Evolutionary conservation across 192 early-diverging fungal genomes (phyloP).

Genomic region (Dissophora ornata): DNA sequence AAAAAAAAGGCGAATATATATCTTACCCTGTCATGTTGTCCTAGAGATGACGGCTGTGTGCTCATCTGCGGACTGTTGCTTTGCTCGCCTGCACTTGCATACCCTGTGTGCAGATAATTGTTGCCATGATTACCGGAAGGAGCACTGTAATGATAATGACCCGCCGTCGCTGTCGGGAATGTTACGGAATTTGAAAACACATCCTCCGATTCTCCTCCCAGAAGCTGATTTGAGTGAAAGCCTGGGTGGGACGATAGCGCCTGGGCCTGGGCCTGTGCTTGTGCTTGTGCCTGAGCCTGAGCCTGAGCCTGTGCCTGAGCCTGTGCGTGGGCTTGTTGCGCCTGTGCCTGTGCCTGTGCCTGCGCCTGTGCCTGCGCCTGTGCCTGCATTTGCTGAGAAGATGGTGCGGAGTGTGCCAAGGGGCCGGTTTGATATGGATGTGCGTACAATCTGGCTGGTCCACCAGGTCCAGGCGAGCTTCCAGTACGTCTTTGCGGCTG

Average conservation of each 20-base stretch:
- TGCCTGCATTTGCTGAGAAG: conserved; percentile 9
- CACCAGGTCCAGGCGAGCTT: conserved; percentile 18
- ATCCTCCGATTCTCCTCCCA: conserved; percentile 26
- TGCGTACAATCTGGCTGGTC: not conserved
- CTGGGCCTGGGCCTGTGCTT: not conserved
- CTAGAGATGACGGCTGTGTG: conserved; percentile 2
- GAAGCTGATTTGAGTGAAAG: conserved; percentile 20
- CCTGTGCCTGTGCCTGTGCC: too few relatives aligned
- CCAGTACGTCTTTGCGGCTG: conserved; percentile 15
- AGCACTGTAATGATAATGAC: conserved; percentile 17
- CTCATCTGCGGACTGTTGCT: conserved; percentile 4
- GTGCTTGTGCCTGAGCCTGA: too few relatives aligned
- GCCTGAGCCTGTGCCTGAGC: too few relatives aligned
- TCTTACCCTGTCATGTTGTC: conserved; percentile 20
- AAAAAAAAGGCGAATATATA: too few relatives aligned
- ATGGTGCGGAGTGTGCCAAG: not conserved
- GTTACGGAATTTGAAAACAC: conserved; percentile 16
- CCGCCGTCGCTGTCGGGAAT: conserved; percentile 1
- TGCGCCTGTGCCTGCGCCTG: conserved; percentile 4
- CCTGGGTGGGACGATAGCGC: conserved; percentile 15
- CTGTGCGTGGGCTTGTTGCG: too few relatives aligned
- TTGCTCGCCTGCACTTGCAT: conserved; percentile 7
- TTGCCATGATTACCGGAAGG: not conserved
- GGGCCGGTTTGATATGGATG: conserved; percentile 4
- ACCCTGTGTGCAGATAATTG: conserved; percentile 17